A percentile compares a stretch with the other conserved stretches of the same genome.
phyloP scores from a whole-genome alignment of 2,329 filamentous ascomycete genomes.

The Macrophomina pseudophaseolina region DNA sequence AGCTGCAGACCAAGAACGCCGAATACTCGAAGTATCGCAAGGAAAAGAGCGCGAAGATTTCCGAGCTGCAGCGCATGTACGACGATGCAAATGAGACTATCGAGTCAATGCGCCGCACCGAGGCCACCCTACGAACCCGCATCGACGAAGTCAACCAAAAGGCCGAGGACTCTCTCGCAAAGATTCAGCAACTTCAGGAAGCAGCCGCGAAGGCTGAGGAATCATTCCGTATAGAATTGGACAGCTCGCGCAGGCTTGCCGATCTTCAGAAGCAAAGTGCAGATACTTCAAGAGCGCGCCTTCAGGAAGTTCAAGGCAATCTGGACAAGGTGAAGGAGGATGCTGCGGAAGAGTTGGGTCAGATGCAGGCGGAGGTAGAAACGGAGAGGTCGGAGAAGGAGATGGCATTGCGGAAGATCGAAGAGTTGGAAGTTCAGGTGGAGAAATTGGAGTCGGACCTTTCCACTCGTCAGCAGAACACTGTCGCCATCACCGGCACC shows the following conservation, averaged over 20 bases:
- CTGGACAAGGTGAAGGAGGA: conserved; percentile 70
- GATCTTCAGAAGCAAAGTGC: conserved; percentile 80
- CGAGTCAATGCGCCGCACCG: conserved; percentile 78
- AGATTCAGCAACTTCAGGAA: conserved; percentile 85
- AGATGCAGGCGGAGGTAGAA: conserved; percentile 56
- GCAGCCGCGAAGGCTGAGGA: conserved; percentile 82
- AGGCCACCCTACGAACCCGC: conserved; percentile 78
- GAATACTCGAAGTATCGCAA: conserved; percentile 91
- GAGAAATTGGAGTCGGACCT: conserved; percentile 64
- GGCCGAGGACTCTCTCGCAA: conserved; percentile 80
- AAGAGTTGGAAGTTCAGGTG: conserved; percentile 68
- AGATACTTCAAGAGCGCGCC: conserved; percentile 70
- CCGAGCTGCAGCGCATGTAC: conserved; percentile 84
- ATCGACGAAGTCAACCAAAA: conserved; percentile 85
- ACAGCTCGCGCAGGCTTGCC: conserved; percentile 78
- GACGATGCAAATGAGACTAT: conserved; percentile 81
- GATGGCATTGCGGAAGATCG: conserved; percentile 65
- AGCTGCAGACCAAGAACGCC: conserved; percentile 86
- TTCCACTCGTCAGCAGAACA: conserved; percentile 46
- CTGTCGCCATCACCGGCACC: conserved; percentile 53
- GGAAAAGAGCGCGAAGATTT: conserved; percentile 88
- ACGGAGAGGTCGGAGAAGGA: conserved; percentile 64
- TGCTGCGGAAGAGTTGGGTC: conserved; percentile 62
- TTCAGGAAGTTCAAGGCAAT: conserved; percentile 70
- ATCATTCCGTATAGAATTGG: conserved; percentile 83